Evolutionary conservation across 208 protist genomes (phyloP).

Genomic region (Endotrypanum monterogeii): DNA sequence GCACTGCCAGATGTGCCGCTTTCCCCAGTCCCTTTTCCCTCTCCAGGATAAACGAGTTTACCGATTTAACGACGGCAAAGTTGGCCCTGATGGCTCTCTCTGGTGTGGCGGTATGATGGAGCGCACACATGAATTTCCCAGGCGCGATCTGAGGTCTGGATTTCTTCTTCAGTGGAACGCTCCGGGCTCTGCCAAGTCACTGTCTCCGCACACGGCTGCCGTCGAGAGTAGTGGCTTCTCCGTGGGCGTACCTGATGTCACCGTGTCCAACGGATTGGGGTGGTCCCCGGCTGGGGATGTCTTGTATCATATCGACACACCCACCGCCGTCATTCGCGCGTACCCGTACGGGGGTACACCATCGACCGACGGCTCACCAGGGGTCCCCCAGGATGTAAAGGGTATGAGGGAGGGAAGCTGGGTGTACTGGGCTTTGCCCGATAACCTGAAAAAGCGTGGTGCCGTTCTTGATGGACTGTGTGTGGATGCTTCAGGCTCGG

Average conservation of each 20-base stretch:
- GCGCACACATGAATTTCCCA: slow-evolving; percentile 17
- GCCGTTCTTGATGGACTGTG: slow-evolving; percentile 31
- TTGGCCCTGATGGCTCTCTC: slow-evolving; percentile 23
- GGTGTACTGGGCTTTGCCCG: slow-evolving; percentile 28
- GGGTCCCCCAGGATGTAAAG: background rate
- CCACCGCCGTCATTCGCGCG: slow-evolving; percentile 17
- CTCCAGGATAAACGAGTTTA: slow-evolving; percentile 18
- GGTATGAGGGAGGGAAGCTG: background rate
- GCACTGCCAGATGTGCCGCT: slow-evolving; percentile 11
- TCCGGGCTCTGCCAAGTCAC: background rate
- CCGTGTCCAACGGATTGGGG: slow-evolving; percentile 31
- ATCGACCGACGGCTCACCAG: background rate
- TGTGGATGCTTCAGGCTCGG: slow-evolving; percentile 23
- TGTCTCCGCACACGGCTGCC: background rate
- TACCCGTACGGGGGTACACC: slow-evolving; percentile 13
- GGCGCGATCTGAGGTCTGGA: slow-evolving; percentile 14
- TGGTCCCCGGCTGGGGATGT: slow-evolving; percentile 26
- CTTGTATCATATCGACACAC: slow-evolving; percentile 29
- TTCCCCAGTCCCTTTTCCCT: slow-evolving; percentile 9
- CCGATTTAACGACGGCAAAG: slow-evolving; percentile 36
- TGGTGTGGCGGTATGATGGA: slow-evolving; percentile 32
- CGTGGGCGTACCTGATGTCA: slow-evolving; percentile 18
- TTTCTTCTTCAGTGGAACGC: slow-evolving; percentile 23
- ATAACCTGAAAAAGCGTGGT: slow-evolving; percentile 2
- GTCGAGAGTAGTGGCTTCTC: background rate